A percentile compares a stretch with the other conserved stretches of the same genome.
These are phyloP conservation scores for Ogataea henricii DNA, from an alignment of 805 yeast genomes.

Conservation along the genomic window DNA sequence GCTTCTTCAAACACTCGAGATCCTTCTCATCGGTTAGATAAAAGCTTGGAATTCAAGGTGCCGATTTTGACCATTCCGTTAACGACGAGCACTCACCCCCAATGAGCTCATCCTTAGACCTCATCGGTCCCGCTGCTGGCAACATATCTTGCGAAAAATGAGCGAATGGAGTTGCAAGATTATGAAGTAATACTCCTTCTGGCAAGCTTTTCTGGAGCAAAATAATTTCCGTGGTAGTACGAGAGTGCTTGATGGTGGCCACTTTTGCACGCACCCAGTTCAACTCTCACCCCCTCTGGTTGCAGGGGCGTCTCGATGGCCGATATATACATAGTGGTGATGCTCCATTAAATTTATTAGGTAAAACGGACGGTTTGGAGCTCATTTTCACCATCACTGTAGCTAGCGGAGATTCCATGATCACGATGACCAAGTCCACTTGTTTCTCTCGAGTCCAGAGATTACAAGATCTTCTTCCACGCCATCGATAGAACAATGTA, in stretches of 20 bases:
- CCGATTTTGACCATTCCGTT: constrained; percentile 44
- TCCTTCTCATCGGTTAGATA: no score
- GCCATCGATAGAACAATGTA: constrained; percentile 65
- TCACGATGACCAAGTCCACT: constrained; percentile 47
- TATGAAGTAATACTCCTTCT: constrained; percentile 59
- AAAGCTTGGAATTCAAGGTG: no score
- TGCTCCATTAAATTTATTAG: not conserved
- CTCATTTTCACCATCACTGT: constrained; percentile 33
- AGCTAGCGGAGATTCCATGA: constrained; percentile 60
- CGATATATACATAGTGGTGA: not conserved
- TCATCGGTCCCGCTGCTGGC: constrained; percentile 48
- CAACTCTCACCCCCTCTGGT: constrained; percentile 33
- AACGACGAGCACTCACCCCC: constrained; percentile 55
- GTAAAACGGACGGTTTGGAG: constrained; percentile 10
- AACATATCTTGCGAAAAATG: constrained; percentile 50
- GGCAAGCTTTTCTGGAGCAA: constrained; percentile 53
- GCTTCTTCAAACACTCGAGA: no score
- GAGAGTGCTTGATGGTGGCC: constrained; percentile 4
- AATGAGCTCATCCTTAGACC: constrained; percentile 38
- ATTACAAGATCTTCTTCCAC: constrained; percentile 52
- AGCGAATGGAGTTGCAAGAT: constrained; percentile 41
- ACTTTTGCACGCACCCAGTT: constrained; percentile 40
- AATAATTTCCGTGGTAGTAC: constrained; percentile 47
- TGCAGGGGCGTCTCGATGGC: constrained; percentile 3
- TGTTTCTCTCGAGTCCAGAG: constrained; percentile 29